A percentile compares a stretch with the other conserved stretches of the same genome.
Evolutionary conservation across 768 basidiomycete species (phyloP).

Genomic region (Fibroporia radiculosa): DNA sequence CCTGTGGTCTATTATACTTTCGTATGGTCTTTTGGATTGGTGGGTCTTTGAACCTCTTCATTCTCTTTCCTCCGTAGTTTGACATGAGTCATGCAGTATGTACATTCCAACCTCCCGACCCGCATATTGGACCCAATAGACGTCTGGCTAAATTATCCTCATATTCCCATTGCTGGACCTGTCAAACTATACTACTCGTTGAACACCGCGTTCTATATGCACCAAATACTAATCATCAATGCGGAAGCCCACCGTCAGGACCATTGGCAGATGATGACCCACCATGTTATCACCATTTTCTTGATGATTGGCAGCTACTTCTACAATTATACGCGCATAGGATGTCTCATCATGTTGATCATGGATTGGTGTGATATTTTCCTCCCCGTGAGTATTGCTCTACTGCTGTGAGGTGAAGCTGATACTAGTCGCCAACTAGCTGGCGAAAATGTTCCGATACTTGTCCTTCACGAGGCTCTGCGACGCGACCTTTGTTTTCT

Average conservation of each 20-base stretch:
- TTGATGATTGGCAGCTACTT: constrained; percentile 76
- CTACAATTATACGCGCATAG: constrained; percentile 81
- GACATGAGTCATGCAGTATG: constrained; percentile 48
- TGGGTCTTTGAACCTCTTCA: constrained; percentile 37
- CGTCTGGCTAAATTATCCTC: constrained; percentile 79
- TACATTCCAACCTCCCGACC: constrained; percentile 68
- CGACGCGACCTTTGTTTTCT: constrained; percentile 71
- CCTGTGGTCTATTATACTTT: constrained; percentile 70
- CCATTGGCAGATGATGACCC: constrained; percentile 92
- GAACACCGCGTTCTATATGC: constrained; percentile 84
- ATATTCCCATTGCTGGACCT: constrained; percentile 67
- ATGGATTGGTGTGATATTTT: constrained; percentile 96
- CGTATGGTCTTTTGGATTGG: constrained; percentile 75
- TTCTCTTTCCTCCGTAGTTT: constrained; percentile 6
- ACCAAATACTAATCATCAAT: constrained; percentile 88
- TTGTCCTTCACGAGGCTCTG: constrained; percentile 53
- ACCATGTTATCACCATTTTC: constrained; percentile 83
- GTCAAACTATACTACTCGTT: constrained; percentile 87
- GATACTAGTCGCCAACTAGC: constrained; percentile 30
- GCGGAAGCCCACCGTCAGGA: constrained; percentile 90
- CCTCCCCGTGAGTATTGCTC: constrained; percentile 62
- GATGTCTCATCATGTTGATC: constrained; percentile 80
- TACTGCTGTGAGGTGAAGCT: not conserved
- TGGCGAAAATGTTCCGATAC: constrained; percentile 94
- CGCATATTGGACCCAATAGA: constrained; percentile 51